Conservation (phyloP, 768 basidiomycete species). For the Termitomyces sp. region DNA sequence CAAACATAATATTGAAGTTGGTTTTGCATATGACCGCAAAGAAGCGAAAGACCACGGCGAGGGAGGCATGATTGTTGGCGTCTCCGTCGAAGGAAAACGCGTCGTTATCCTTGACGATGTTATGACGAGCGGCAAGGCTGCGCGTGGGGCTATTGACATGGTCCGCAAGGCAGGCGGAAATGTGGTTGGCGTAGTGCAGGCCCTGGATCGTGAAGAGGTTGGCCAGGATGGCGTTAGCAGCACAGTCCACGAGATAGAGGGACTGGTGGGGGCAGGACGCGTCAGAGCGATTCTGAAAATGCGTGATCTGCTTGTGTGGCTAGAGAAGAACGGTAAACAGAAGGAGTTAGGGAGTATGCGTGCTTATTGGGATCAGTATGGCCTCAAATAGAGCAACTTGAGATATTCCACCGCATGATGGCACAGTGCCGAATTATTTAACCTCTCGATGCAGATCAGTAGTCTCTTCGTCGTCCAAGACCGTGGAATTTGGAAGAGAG, state of each 20-base stretch:
- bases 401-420: too few species aligned
- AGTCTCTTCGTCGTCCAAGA: too few species aligned
- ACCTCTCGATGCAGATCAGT: too few species aligned
- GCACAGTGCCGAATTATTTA: too few species aligned
- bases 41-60: conserved; percentile 97
- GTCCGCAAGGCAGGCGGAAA: conserved; percentile 70
- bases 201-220: conserved; percentile 85
- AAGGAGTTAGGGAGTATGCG: conserved; percentile 72
- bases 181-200: conserved; percentile 85
- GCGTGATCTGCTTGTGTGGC: conserved; percentile 81
- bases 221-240: conserved; percentile 66
- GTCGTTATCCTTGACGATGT: conserved; percentile 96
- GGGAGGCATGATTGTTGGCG: conserved; percentile 89
- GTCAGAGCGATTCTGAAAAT: conserved; percentile 83
- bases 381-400: conserved; percentile 41
- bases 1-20: conserved; percentile 59
- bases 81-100: conserved; percentile 69
- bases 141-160: conserved; percentile 77
- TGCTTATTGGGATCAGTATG: conserved; percentile 74
- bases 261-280: conserved; percentile 63
- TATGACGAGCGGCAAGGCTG: conserved; percentile 90
- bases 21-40: conserved; percentile 92
- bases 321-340: conserved; percentile 64
- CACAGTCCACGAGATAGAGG: conserved; percentile 82
- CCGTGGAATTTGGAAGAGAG: too few species aligned